Conservation (phyloP, 2,329 filamentous ascomycete species). For the Mariannaea sp. region DNA sequence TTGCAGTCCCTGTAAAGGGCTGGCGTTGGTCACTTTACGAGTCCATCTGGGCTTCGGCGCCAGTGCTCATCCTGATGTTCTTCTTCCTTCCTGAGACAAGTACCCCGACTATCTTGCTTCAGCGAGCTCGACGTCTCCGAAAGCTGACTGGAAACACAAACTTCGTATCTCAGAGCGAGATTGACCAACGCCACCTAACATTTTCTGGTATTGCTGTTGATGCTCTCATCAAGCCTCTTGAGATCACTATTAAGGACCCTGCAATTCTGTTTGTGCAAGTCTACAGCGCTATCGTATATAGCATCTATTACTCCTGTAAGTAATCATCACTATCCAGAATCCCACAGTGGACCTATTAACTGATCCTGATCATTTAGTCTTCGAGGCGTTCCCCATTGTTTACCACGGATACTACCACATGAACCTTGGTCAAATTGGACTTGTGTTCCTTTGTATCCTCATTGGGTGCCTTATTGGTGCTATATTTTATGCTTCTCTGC, state of each 20-base stretch:
- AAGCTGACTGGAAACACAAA: conserved; percentile 19
- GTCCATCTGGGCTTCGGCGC: conserved; percentile 27
- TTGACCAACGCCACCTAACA: not conserved
- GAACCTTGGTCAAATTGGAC: conserved; percentile 62
- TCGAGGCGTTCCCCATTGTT: conserved; percentile 27
- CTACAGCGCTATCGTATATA: conserved; percentile 50
- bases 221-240: conserved; percentile 38
- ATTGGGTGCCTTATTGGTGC: conserved; percentile 15
- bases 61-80: conserved; percentile 27
- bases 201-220: conserved; percentile 18
- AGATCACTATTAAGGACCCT: conserved; percentile 46
- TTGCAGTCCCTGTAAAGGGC: conserved; percentile 7
- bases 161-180: conserved; percentile 11
- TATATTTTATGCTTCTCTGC: not conserved
- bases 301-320: conserved; percentile 47
- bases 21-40: conserved; percentile 37
- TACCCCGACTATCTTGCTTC: conserved; percentile 29
- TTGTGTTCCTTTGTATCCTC: conserved; percentile 26
- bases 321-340: too few relatives aligned
- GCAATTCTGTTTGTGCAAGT: conserved; percentile 49
- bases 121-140: conserved; percentile 25
- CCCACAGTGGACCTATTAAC: too few relatives aligned
- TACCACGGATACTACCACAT: conserved; percentile 42
- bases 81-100: conserved; percentile 36
- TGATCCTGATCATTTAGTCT: not conserved